These are phyloP conservation scores for Claviceps arundinis DNA, from an alignment of 2,329 filamentous ascomycete species.

Conservation along the genomic window DNA sequence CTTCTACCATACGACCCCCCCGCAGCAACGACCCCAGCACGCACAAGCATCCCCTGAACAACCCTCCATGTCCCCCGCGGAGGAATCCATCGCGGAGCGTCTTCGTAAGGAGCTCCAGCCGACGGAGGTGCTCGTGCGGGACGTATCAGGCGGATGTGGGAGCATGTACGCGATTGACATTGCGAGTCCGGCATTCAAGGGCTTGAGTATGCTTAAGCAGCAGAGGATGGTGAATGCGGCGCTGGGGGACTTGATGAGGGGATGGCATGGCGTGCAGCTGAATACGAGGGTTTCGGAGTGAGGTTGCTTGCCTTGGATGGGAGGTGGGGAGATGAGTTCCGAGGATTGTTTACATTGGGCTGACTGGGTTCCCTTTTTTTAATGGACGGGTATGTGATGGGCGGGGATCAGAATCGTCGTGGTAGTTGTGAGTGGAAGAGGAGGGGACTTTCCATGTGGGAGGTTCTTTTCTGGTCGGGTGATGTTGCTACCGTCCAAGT, in stretches of 20 bases:
- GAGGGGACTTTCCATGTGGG: no score
- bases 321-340: no score
- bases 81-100: constrained; percentile 44
- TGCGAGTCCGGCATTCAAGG: constrained; percentile 56
- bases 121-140: constrained; percentile 50
- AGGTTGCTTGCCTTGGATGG: not conserved
- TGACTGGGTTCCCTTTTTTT: no score
- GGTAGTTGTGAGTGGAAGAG: no score
- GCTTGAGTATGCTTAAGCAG: constrained; percentile 62
- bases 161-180: constrained; percentile 82
- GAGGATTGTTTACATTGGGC: no score
- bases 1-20: not conserved
- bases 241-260: constrained; percentile 61
- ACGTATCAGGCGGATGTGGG: constrained; percentile 73
- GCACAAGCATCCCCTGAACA: not conserved
- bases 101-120: constrained; percentile 36
- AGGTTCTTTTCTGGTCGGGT: no score
- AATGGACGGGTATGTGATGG: no score
- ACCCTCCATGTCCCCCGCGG: constrained; percentile 32
- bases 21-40: not conserved
- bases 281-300: constrained; percentile 43
- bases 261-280: constrained; percentile 74
- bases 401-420: no score
- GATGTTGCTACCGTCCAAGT: no score
- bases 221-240: constrained; percentile 68